Conservation (phyloP, 805 yeast genomes). For the Candida pseudoglaebosa region DNA sequence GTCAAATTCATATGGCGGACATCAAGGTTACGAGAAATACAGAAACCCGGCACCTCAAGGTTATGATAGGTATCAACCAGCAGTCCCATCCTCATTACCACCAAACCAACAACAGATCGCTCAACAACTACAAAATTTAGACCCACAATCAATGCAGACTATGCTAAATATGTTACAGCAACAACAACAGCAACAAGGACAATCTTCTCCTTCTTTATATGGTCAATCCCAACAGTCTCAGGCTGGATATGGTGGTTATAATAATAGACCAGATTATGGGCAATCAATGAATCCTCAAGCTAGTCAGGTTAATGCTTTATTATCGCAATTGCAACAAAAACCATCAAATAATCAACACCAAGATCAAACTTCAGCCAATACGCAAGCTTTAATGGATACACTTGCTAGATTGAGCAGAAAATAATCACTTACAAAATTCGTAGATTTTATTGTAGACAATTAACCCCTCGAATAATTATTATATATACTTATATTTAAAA, state of each 20-base stretch:
- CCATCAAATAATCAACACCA: conserved; percentile 8
- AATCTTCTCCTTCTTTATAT: conserved; percentile 8
- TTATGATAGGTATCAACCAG: conserved; percentile 3
- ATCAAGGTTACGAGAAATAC: conserved; percentile 6
- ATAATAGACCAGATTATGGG: conserved; percentile 4
- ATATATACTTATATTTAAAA: conserved; percentile 1
- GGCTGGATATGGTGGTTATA: conserved; percentile 10
- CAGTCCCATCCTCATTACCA: not conserved
- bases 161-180: conserved; percentile 27
- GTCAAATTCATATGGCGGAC: conserved; percentile 9
- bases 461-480: not conserved
- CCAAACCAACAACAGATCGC: conserved; percentile 4
- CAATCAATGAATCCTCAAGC: conserved; percentile 13
- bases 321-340: conserved; percentile 23
- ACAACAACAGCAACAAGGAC: conserved; percentile 21
- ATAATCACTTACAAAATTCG: conserved; percentile 9
- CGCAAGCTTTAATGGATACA: conserved; percentile 33
- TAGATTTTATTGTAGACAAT: conserved; percentile 1
- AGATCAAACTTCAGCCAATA: conserved; percentile 14
- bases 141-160: conserved; percentile 24
- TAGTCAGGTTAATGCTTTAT: conserved; percentile 23
- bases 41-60: conserved; percentile 5
- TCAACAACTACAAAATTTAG: conserved; percentile 6
- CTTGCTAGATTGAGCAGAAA: conserved; percentile 33
- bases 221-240: conserved; percentile 8